These are phyloP conservation scores for Teratosphaeria pseudoeucalypti DNA, from an alignment of 2,329 filamentous ascomycete species.

Conservation along the genomic window DNA sequence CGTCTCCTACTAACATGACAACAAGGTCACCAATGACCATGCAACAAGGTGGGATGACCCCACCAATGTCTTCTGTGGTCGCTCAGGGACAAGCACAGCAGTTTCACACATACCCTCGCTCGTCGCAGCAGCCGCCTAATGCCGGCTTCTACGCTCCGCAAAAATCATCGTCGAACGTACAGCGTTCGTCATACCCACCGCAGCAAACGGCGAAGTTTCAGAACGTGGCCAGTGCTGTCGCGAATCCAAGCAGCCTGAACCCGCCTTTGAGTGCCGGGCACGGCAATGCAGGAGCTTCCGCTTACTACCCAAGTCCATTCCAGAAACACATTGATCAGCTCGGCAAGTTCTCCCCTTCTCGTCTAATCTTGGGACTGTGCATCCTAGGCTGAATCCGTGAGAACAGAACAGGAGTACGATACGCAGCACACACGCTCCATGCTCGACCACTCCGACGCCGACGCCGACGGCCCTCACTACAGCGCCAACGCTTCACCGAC, in stretches of 20 bases:
- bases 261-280: conserved; percentile 13
- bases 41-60: conserved; percentile 51
- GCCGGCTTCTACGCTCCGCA: conserved; percentile 33
- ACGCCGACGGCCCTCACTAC: conserved; percentile 8
- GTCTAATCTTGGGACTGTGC: conserved; percentile 46
- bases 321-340: conserved; percentile 93
- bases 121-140: conserved; percentile 33
- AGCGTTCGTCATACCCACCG: conserved; percentile 10
- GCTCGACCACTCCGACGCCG: conserved; percentile 52
- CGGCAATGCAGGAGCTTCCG: conserved; percentile 31
- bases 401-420: conserved; percentile 93
- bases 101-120: conserved; percentile 28
- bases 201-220: conserved; percentile 14
- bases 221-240: conserved; percentile 14
- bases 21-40: conserved; percentile 53
- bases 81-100: conserved; percentile 40
- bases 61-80: conserved; percentile 47
- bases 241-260: conserved; percentile 7
- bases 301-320: conserved; percentile 77
- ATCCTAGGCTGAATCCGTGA: conserved; percentile 58
- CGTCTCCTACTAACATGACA: conserved; percentile 49
- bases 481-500: conserved; percentile 13
- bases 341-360: conserved; percentile 62
- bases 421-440: conserved; percentile 49
- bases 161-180: conserved; percentile 25